A percentile compares a stretch with the other conserved stretches of the same genome.
Evolutionary conservation across 345 rosid species (phyloP).

Genomic region (Citrus medica): DNA sequence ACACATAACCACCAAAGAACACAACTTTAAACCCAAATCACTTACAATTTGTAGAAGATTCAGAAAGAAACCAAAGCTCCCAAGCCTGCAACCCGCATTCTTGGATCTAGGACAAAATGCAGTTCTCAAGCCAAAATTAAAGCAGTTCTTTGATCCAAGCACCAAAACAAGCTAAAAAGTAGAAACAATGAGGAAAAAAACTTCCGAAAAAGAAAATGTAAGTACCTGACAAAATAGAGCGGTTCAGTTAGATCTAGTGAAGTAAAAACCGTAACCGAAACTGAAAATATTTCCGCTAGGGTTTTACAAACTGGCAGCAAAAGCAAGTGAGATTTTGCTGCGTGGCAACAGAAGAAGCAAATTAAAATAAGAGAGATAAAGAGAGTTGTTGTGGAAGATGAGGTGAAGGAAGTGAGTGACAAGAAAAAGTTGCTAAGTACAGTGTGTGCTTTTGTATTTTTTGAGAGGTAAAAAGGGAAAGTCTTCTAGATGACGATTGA

Average conservation of each 20-base stretch:
- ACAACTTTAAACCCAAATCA: background rate
- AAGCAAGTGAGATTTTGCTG: background rate
- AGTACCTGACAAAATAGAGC: conserved; percentile 8
- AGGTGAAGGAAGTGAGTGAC: background rate
- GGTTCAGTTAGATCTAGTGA: conserved; percentile 21
- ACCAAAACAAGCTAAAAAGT: background rate
- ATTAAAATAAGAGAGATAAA: background rate
- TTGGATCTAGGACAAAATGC: conserved; percentile 29
- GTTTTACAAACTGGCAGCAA: conserved; percentile 6
- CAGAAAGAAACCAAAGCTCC: background rate
- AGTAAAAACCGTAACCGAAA: conserved; percentile 6
- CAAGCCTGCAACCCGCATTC: background rate
- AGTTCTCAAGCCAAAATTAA: conserved; percentile 7
- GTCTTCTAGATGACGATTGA: conserved; percentile 1
- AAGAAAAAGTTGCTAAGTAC: background rate
- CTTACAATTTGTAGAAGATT: conserved; percentile 8
- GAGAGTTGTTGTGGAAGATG: background rate
- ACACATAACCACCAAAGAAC: background rate
- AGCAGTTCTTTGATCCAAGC: conserved; percentile 8
- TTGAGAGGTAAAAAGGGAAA: background rate
- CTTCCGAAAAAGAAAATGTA: background rate
- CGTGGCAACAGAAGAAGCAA: conserved; percentile 1
- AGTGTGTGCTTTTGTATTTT: background rate
- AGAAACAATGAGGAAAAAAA: background rate
- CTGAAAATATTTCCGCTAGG: background rate